Conservation (phyloP, 2,329 filamentous ascomycete genomes). For the Beauveria sp. region DNA sequence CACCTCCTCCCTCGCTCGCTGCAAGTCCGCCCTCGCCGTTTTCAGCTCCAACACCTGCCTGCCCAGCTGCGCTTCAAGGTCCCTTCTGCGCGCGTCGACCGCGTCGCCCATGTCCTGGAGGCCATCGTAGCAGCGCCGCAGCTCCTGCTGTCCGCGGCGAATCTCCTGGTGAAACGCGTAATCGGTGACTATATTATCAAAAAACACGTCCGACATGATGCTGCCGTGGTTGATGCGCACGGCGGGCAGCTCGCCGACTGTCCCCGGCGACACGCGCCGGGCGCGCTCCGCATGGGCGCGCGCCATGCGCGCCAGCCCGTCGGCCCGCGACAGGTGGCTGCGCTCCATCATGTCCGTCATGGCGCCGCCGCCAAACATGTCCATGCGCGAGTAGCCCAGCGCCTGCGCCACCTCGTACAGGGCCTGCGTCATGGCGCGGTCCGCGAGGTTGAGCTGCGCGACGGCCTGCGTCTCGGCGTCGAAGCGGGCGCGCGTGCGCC, state of each 20-base stretch:
- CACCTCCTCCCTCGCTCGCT: conserved; percentile 35
- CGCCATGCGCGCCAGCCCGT: conserved; percentile 34
- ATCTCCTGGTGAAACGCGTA: conserved; percentile 46
- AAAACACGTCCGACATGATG: conserved; percentile 44
- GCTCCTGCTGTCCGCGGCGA: conserved; percentile 32
- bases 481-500: conserved; percentile 26
- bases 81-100: conserved; percentile 23
- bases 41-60: conserved; percentile 23
- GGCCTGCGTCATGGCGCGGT: conserved; percentile 27
- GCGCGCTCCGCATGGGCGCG: conserved; percentile 33
- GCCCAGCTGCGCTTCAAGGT: conserved; percentile 25
- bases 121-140: conserved; percentile 26
- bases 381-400: conserved; percentile 31
- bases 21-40: conserved; percentile 30
- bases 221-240: conserved; percentile 37
- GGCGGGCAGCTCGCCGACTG: conserved; percentile 29
- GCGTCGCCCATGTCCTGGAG: conserved; percentile 25
- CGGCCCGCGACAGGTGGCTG: conserved; percentile 40
- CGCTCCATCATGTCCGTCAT: conserved; percentile 47
- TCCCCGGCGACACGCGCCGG: conserved; percentile 27
- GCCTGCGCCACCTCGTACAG: conserved; percentile 34
- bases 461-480: conserved; percentile 36
- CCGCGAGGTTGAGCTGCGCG: conserved; percentile 31
- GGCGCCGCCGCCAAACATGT: conserved; percentile 43
- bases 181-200: conserved; percentile 47